phyloP scores from a whole-genome alignment of 345 rosid genomes.

The Aquilaria yunnanensis region DNA sequence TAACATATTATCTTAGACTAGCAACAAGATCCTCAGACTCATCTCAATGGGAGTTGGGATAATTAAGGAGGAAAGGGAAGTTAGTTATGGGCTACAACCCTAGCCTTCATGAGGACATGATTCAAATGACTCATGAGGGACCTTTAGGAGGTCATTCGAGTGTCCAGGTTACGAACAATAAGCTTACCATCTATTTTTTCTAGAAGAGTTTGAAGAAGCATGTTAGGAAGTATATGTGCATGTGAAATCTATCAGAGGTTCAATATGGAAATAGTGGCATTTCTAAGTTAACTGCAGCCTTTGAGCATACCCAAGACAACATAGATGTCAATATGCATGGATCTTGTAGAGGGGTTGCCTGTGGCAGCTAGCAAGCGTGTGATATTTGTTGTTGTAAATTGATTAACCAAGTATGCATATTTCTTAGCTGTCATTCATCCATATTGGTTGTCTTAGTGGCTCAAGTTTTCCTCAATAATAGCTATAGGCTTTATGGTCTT shows the following conservation, averaged over 20 bases:
- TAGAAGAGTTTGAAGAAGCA: neutral
- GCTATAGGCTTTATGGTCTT: too few relatives aligned
- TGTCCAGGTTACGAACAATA: neutral
- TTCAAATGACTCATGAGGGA: neutral
- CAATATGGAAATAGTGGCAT: neutral
- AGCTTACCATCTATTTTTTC: neutral
- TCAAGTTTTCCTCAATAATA: too few relatives aligned
- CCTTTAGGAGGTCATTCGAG: neutral
- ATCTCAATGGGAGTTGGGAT: neutral
- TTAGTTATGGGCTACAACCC: neutral
- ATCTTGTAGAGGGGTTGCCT: too few relatives aligned
- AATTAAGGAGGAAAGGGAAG: neutral
- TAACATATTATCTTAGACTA: neutral
- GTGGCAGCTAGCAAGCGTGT: too few relatives aligned
- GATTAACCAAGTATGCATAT: too few relatives aligned
- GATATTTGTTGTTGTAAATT: too few relatives aligned
- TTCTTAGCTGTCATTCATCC: too few relatives aligned
- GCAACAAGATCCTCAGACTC: neutral
- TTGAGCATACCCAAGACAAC: too few relatives aligned
- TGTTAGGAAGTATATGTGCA: neutral
- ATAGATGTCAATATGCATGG: too few relatives aligned
- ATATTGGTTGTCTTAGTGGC: too few relatives aligned
- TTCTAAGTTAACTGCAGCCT: too few relatives aligned
- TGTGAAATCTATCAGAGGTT: neutral
- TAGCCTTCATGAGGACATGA: too few relatives aligned